A percentile compares a stretch with the other conserved stretches of the same genome.
Conservation (phyloP, 1,284 basidiomycete species). For the Porogramme epimiltina region DNA sequence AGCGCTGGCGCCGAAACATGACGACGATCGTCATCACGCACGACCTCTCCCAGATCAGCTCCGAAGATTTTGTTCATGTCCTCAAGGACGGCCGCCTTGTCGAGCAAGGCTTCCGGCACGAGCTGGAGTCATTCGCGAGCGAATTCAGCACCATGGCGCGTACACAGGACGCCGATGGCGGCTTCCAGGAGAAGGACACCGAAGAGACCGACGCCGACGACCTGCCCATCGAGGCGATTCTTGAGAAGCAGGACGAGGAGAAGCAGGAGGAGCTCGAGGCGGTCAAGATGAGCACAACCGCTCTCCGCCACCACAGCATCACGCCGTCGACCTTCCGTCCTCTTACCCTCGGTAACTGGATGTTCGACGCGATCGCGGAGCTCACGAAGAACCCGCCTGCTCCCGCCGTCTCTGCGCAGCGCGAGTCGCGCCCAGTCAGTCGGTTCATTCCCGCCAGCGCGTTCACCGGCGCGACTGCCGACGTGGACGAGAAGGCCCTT, state of each 20-base stretch:
- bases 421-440: constrained; percentile 33
- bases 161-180: constrained; percentile 50
- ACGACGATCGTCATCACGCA: constrained; percentile 98
- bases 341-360: constrained; percentile 64
- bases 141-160: constrained; percentile 61
- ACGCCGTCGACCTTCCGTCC: constrained; percentile 34
- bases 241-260: constrained; percentile 41
- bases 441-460: constrained; percentile 40
- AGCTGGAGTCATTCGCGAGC: constrained; percentile 64
- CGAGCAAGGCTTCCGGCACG: constrained; percentile 85
- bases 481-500: constrained; percentile 16
- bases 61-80: constrained; percentile 89
- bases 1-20: constrained; percentile 77
- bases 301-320: constrained; percentile 40
- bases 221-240: constrained; percentile 40
- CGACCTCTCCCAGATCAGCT: constrained; percentile 83
- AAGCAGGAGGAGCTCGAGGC: constrained; percentile 33
- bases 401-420: constrained; percentile 22
- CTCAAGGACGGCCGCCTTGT: constrained; percentile 83
- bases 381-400: constrained; percentile 43
- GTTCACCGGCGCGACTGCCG: constrained; percentile 29
- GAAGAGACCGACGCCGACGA: constrained; percentile 31
- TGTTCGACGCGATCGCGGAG: constrained; percentile 75
- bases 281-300: constrained; percentile 23
- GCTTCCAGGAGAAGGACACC: constrained; percentile 42